These are phyloP conservation scores for Ceratocystiopsis minuta DNA, from an alignment of 2,329 filamentous ascomycete genomes.

Conservation along the genomic window DNA sequence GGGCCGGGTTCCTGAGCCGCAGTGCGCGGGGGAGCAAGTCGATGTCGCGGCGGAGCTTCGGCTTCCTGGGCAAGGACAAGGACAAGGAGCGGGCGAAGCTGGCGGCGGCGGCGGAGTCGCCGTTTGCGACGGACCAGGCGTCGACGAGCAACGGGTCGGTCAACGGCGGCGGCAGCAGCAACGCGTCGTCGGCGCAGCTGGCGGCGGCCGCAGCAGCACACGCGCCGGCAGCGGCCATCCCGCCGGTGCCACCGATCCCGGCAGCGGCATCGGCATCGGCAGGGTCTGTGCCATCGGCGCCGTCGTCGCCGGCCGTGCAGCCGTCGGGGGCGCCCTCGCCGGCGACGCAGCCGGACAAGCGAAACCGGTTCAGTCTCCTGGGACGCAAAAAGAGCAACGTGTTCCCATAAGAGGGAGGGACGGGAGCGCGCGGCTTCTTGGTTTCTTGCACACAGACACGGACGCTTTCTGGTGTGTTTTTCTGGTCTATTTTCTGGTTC, in stretches of 20 bases:
- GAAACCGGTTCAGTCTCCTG: slow-evolving; percentile 49
- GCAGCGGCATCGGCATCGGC: background rate
- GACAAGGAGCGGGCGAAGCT: slow-evolving; percentile 12
- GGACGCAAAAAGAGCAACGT: slow-evolving; percentile 54
- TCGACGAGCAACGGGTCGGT: background rate
- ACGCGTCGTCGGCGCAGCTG: background rate
- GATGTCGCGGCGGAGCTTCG: slow-evolving; percentile 58
- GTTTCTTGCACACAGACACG: too few species aligned
- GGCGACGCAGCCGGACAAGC: slow-evolving; percentile 22
- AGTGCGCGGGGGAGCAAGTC: slow-evolving; percentile 60
- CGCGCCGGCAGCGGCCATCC: too few species aligned
- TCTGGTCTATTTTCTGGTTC: too few species aligned
- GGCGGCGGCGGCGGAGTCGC: slow-evolving; percentile 5
- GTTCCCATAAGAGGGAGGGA: slow-evolving; percentile 12
- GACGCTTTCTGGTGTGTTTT: too few species aligned
- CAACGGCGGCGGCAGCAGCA: slow-evolving; percentile 8
- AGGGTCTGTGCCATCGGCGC: background rate
- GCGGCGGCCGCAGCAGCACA: too few species aligned
- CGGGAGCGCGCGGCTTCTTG: too few species aligned
- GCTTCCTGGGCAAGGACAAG: slow-evolving; percentile 37
- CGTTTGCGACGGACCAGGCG: background rate
- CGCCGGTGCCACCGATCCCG: background rate
- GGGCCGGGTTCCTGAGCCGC: slow-evolving; percentile 36
- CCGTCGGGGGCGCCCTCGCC: background rate
- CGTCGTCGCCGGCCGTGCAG: background rate